Base-by-base conservation (phyloP, 2,329 filamentous ascomycete species). In the Bipolaris cookei region DNA sequence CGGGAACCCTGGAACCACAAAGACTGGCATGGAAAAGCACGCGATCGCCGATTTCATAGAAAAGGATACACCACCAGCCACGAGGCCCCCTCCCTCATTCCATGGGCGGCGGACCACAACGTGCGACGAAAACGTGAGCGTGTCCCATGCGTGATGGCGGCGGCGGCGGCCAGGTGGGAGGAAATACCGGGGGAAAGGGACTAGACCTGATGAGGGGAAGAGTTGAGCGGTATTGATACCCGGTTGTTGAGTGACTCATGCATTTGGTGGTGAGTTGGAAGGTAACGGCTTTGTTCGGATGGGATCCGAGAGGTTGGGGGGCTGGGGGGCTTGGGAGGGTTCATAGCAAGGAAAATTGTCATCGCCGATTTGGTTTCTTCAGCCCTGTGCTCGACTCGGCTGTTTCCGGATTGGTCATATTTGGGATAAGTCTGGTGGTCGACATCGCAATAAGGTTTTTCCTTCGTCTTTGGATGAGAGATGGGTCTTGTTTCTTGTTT, bases 11-110 rank as follows among this genome's bases (percentile, higher is more conserved):
- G 38, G 32, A 4, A 23, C 28, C 28, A 21, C 14, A 14, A 16
- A 23, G 7, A 16, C 20, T 38, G 16, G 37, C n/a, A 47, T 10
- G 13, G 10, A 30, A 13, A 10, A 57, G 54, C 50, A 39, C 20
- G 54, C 54, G 54, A 57, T 57, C 54, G 54, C 54, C 54, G 54
- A 57, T 57, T 49, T 10, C 28, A 30, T 3, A 30, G 28, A 30
- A 30, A 30, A 11, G 10, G 28, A 30, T 10, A 30, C 28, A 13
- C 28, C 28, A 10, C 10, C 28, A 30, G 28, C 28, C 28, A 30
- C 28, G 3, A 11, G 4, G 28, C 7, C 28, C 28, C 28, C 28
- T 11, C 28, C 10, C 28, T 10, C 10, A 25, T 25, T 2, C 23
- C 23, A 30, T 30, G 3, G 28, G 28, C 10, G 10, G 11, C 28